These are phyloP conservation scores for Desmodesmus armatus DNA, from an alignment of 139 green algal genomes.

Conservation along the genomic window DNA sequence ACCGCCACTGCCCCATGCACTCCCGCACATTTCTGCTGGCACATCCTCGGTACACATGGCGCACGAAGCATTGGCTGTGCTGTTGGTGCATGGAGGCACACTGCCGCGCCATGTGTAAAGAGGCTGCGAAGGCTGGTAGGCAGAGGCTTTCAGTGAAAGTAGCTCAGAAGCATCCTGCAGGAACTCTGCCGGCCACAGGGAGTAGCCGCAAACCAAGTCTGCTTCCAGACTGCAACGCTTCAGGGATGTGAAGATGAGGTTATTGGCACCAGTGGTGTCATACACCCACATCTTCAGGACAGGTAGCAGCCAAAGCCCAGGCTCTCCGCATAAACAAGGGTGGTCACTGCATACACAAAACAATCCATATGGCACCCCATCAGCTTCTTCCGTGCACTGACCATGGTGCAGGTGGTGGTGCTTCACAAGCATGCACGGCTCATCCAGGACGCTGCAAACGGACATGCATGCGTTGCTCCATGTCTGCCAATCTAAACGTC, in stretches of 20 bases:
- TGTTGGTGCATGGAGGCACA: constrained; percentile 25
- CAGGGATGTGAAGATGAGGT: background rate
- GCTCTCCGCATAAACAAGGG: background rate
- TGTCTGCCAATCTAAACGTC: too few relatives aligned
- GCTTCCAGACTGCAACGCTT: background rate
- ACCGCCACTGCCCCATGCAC: background rate
- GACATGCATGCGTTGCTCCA: too few relatives aligned
- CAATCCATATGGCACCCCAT: too few relatives aligned
- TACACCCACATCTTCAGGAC: too few relatives aligned
- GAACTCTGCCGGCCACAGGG: background rate
- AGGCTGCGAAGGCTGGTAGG: background rate
- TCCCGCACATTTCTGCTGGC: background rate
- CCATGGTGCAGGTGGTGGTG: too few relatives aligned
- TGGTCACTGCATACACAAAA: constrained; percentile 29
- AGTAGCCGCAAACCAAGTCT: background rate
- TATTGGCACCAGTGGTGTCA: too few relatives aligned
- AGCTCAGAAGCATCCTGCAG: background rate
- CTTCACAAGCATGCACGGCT: too few relatives aligned
- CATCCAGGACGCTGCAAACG: too few relatives aligned
- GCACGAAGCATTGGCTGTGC: constrained; percentile 21
- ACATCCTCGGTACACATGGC: constrained; percentile 4
- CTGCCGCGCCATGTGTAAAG: background rate
- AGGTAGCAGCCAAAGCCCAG: background rate
- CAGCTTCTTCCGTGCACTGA: too few relatives aligned
- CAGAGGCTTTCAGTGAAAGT: constrained; percentile 13